A percentile compares a stretch with the other conserved stretches of the same genome.
Evolutionary conservation across 805 yeast genomes (phyloP).

Genomic region (Brettanomyces bruxellensis): DNA sequence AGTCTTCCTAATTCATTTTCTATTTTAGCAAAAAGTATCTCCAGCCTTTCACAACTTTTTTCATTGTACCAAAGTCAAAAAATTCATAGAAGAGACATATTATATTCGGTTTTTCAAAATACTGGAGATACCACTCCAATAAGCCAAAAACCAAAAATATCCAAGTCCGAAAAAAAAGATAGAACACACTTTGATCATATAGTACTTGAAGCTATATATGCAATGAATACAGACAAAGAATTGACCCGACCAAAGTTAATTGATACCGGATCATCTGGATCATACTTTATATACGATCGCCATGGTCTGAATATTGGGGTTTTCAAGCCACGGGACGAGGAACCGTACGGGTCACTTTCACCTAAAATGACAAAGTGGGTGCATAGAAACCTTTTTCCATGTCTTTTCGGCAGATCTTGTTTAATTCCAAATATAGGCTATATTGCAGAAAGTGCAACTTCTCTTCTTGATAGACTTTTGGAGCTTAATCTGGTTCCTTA

Average conservation of each 20-base stretch:
- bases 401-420: constrained; percentile 68
- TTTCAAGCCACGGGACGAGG: constrained; percentile 74
- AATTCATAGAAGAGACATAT: too few species aligned
- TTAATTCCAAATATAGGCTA: constrained; percentile 66
- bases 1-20: too few species aligned
- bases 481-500: constrained; percentile 54
- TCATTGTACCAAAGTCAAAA: too few species aligned
- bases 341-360: constrained; percentile 69
- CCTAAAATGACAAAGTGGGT: constrained; percentile 80
- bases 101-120: too few species aligned
- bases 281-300: constrained; percentile 45
- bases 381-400: constrained; percentile 66
- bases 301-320: constrained; percentile 39
- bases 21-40: too few species aligned
- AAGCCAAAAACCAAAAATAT: too few species aligned
- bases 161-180: too few species aligned
- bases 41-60: too few species aligned
- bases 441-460: constrained; percentile 64
- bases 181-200: constrained; percentile 27
- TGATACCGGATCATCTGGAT: constrained; percentile 60
- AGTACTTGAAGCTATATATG: constrained; percentile 34
- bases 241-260: constrained; percentile 28
- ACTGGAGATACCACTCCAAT: too few species aligned
- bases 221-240: constrained; percentile 23
- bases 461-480: constrained; percentile 52